Percentiles rank a stretch among this genome's conserved stretches.
Evolutionary conservation across 202 grass and related monocot species (phyloP).

Genomic region (Carex arenaria): DNA sequence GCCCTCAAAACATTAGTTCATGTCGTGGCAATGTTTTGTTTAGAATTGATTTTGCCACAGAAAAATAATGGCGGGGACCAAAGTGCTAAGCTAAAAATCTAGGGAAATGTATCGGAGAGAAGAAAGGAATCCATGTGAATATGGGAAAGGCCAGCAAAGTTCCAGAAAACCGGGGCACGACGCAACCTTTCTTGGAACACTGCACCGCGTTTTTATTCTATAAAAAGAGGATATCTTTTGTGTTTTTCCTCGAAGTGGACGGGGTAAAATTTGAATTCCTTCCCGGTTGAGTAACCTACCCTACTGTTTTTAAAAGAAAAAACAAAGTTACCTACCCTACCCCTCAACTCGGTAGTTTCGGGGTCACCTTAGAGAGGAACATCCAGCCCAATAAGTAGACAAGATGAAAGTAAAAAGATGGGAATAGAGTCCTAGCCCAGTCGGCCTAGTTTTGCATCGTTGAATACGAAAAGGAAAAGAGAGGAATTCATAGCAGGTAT

Average conservation of each 20-base stretch:
- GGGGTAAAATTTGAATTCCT: too few species aligned
- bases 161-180: conserved; percentile 6
- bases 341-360: too few species aligned
- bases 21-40: not conserved
- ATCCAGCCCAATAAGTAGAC: not conserved
- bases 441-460: not conserved
- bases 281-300: too few species aligned
- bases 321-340: too few species aligned
- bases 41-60: not conserved
- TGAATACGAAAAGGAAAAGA: not conserved
- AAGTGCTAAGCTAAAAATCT: not conserved
- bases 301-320: too few species aligned
- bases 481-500: too few species aligned
- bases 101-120: not conserved
- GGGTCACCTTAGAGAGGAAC: not conserved
- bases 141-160: not conserved
- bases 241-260: too few species aligned
- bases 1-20: not conserved
- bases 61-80: not conserved
- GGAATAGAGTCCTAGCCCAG: not conserved
- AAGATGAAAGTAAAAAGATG: not conserved
- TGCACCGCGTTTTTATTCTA: not conserved
- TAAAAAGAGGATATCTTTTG: not conserved
- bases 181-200: not conserved
- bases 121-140: conserved; percentile 2